Base-by-base conservation (phyloP, 768 basidiomycete genomes). In the Lactarius sp. region DNA sequence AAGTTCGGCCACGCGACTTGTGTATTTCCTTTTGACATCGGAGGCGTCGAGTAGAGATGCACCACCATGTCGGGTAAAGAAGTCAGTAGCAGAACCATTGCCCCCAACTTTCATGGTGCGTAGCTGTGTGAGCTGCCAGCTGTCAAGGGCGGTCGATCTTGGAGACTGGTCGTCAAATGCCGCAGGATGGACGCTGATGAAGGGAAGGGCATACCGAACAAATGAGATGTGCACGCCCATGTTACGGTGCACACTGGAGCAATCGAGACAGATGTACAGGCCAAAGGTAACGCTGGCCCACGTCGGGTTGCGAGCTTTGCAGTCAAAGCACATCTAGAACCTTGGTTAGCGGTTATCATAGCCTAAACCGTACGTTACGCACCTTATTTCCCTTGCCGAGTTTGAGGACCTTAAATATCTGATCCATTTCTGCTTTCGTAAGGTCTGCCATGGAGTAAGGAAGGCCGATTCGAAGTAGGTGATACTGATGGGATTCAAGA, bases 161-260 rank as follows among this genome's bases (percentile, higher is more conserved):
- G 47, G 51, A 18, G 68, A 59, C 53, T 59, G 20, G 49, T 9
- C 18, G 34, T 51, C 4, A 56, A 44, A 31, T 7, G 37, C 13
- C 44, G 3, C 13, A 36, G 44, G 52, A 47, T 22, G 52, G 27
- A 46, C 22, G 4, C 34, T 3, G 22, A 16, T n/a, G 34, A 0
- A 36, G 20, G 34, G 27, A 16, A 14, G 6, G 44, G 75, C 87
- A 70, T 73, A 94, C 93, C 95, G 80, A 49, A 99, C 96, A 71
- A 99, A 99, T 66, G 86, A 91, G 75, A 99, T 94, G 73, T 99
- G 97, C 27, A 98, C 96, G 70, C 97, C 97, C 85, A 98, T 87
- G 74, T 96, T 98, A 58, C 97, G 81, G 76, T 99, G 97, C 14
- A 90, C 78, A 68, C 89, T 90, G 5, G 96, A 98, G 80, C 97